Percentiles rank a stretch among this genome's conserved stretches.
Evolutionary conservation across 108 stramenopile genomes (phyloP).

Genomic region (Aurantiochytrium sp.): DNA sequence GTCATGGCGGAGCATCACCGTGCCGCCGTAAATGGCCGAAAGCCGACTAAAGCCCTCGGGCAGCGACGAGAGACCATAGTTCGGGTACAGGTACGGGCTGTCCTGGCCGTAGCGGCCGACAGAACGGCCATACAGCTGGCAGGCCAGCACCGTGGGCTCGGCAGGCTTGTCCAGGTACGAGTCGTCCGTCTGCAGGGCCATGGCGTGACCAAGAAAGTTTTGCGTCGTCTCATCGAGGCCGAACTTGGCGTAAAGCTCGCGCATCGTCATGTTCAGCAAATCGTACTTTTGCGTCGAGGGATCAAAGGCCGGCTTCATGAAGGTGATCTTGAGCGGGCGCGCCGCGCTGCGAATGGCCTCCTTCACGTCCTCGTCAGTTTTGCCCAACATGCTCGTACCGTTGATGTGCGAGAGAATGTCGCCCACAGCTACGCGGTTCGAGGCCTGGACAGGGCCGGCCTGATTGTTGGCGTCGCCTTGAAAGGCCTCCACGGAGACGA

Average conservation of each 20-base stretch:
- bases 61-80: slow-evolving; percentile 93
- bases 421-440: neutral
- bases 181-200: slow-evolving; percentile 91
- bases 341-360: neutral
- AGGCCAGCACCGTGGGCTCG: slow-evolving; percentile 67
- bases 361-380: neutral
- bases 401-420: neutral
- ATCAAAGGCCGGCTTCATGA: slow-evolving; percentile 34
- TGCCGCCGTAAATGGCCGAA: slow-evolving; percentile 96
- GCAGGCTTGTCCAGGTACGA: slow-evolving; percentile 85
- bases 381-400: neutral
- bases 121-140: slow-evolving; percentile 86
- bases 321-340: slow-evolving; percentile 14
- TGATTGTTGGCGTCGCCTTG: neutral
- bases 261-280: slow-evolving; percentile 83
- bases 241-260: slow-evolving; percentile 80
- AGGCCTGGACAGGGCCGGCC: neutral
- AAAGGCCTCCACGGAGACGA: neutral
- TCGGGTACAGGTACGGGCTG: slow-evolving; percentile 95
- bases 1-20: slow-evolving; percentile 96
- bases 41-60: slow-evolving; percentile 98
- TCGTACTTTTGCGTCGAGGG: slow-evolving; percentile 71
- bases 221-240: slow-evolving; percentile 85
- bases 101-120: slow-evolving; percentile 79
- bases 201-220: slow-evolving; percentile 96